These are phyloP conservation scores for Fusarium heterosporum DNA, from an alignment of 2,329 filamentous ascomycete genomes.

Conservation along the genomic window DNA sequence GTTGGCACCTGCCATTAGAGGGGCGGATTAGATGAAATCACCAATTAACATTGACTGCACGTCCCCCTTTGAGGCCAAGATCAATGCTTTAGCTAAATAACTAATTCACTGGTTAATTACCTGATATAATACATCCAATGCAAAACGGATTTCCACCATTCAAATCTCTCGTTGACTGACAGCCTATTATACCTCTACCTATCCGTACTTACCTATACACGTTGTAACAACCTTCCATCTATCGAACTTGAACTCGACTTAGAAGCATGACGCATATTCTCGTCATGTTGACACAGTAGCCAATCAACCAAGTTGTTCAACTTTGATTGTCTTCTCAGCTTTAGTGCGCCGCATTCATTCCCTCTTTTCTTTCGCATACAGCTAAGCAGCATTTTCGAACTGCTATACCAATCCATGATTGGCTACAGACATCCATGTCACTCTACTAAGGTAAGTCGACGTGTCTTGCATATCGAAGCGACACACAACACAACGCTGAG, in stretches of 20 bases:
- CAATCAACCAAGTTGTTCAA: not conserved
- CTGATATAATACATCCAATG: not conserved
- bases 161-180: no score
- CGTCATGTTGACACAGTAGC: not conserved
- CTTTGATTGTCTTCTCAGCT: not conserved
- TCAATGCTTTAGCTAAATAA: conserved; percentile 12
- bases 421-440: not conserved
- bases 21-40: conserved; percentile 18
- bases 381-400: not conserved
- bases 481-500: not conserved
- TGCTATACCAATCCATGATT: conserved; percentile 5
- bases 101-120: not conserved
- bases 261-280: not conserved
- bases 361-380: not conserved
- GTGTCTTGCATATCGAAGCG: conserved; percentile 48
- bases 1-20: not conserved
- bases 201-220: no score
- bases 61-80: conserved; percentile 3
- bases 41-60: conserved; percentile 21
- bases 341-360: not conserved
- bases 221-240: not conserved
- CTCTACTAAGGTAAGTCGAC: conserved; percentile 35
- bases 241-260: not conserved
- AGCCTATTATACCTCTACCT: no score
- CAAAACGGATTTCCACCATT: no score